Evolutionary conservation across 371 early-diverging fungal genomes (phyloP), one percentile per base, ranked within the genome.

Genomic region (Lichtheimia ramosa): DNA sequence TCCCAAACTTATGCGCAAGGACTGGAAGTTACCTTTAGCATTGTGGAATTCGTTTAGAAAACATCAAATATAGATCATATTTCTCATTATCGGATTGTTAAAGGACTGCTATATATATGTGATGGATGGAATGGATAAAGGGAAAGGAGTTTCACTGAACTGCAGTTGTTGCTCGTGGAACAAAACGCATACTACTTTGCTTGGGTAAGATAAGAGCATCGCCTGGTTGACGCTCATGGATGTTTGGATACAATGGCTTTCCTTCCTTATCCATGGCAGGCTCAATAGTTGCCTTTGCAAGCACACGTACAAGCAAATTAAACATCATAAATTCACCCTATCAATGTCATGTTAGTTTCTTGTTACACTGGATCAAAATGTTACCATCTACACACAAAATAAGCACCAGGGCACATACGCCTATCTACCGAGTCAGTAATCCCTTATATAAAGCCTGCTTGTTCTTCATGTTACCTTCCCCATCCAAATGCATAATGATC

Each of bases 11-110:
- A 75, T 71, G 46, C 78, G 79, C 48, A 82, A 85, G 25, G 83
- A 85, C 43, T 89, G 89, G 90, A 84, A 79, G 58, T 55, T 91
- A n/a, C 89, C 90, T 7, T 77, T 84, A 13, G 59, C 68, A 54
- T 61, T 92, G 48, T 89, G 84, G 80, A 81, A 62, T 57, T 60
- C 71, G 8, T 68, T 72, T 59, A 57, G 63, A 54, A 72, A 66
- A 41, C 48, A 54, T 48, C 43, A 56, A 59, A 65, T 71, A 53
- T 60, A 62, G 40, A 59, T 46, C 46, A 46, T 46, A 7, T 2
- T 46, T 34, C 34, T 34, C 34, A n/a, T n/a, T n/a, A n/a, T n/a
- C n/a, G n/a, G n/a, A n/a, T n/a, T n/a, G n/a, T n/a, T n/a, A n/a
- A n/a, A n/a, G n/a, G n/a, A n/a, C n/a, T n/a, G n/a, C n/a, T n/a